Evolutionary conservation across 768 basidiomycete genomes (phyloP), one percentile per base, ranked within the genome.

Genomic region (Xerocomellus chrysenteron): DNA sequence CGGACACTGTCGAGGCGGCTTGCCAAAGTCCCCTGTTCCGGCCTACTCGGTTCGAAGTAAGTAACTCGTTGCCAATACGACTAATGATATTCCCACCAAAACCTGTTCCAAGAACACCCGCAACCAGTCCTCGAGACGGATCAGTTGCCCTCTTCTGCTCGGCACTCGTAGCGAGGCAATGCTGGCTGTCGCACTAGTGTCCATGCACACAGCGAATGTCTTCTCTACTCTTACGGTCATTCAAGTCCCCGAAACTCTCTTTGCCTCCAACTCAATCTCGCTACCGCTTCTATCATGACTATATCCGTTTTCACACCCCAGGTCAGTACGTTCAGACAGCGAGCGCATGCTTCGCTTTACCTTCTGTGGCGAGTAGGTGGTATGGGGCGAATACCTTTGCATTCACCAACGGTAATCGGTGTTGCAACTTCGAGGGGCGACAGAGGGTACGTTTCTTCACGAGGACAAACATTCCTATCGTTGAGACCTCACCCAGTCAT

Each of bases 391-490:
- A 74, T 94, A 37, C 88, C 88, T 48, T 74, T 94, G 32, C 78
- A 80, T 36, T 89, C 89, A 26, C 85, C 90, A 1, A 90, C 89
- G 62, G 79, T 93, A 47, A 85, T 92, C 54, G 91, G 92, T 13
- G 78, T 87, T 35, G 84, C 85, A 7, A 85, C 80, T 55, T 88
- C 88, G 21, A 80, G 92, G 43, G 92, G 92, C 41, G 86, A 85
- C 64, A 78, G 91, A 72, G 80, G 80, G 92, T 88, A 67, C 32
- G 74, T 62, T 28, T 12, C 48, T 42, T 54, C 32, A 21, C 50
- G 44, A 46, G 41, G 37, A 28, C 11, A 33, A 16, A n/a, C 28
- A 12, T 40, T 6, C 30, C 24, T 30, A 24, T 26, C 42, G 43
- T 47, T 60, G 42, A 69, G 41, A 56, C 52, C 52, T 54, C 50